Evolutionary conservation across 371 early-diverging fungal genomes (phyloP).

Genomic region (Apophysomyces ossiformis): DNA sequence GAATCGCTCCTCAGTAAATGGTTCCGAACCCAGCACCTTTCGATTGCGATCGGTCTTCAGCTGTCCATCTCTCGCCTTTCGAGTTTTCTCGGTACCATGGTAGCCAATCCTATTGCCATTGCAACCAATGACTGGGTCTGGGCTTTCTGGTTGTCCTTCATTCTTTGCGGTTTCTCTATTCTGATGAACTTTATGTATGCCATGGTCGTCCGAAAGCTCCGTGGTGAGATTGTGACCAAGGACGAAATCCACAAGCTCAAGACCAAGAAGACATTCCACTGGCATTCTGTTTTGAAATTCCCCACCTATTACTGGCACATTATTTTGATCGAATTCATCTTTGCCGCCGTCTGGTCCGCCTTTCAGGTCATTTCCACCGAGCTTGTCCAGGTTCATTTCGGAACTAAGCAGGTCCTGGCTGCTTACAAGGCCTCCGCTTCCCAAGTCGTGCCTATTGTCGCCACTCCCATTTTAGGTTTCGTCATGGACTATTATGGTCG

Average conservation of each 20-base stretch:
- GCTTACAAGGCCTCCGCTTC: conserved; percentile 49
- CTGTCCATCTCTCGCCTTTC: conserved; percentile 41
- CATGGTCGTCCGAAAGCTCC: conserved; percentile 35
- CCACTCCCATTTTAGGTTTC: conserved; percentile 44
- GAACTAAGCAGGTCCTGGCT: conserved; percentile 36
- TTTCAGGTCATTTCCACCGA: conserved; percentile 54
- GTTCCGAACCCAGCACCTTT: conserved; percentile 41
- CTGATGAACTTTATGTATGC: conserved; percentile 36
- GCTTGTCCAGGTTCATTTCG: conserved; percentile 39
- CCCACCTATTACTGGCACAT: conserved; percentile 48
- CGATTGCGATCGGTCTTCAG: conserved; percentile 43
- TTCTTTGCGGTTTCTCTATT: conserved; percentile 40
- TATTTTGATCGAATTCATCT: conserved; percentile 41
- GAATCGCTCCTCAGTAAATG: conserved; percentile 47
- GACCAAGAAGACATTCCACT: conserved; percentile 30
- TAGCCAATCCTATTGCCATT: conserved; percentile 38
- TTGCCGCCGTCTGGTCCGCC: conserved; percentile 53
- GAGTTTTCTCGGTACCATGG: conserved; percentile 48
- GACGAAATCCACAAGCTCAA: conserved; percentile 23
- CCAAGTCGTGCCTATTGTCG: conserved; percentile 42
- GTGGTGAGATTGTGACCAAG: conserved; percentile 20
- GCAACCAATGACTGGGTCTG: conserved; percentile 49
- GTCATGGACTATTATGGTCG: conserved; percentile 44
- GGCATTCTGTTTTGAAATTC: conserved; percentile 35
- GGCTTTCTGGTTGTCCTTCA: conserved; percentile 52